Evolutionary conservation across 257 asterid species (phyloP).

Genomic region (Nicotiana sylvestris): DNA sequence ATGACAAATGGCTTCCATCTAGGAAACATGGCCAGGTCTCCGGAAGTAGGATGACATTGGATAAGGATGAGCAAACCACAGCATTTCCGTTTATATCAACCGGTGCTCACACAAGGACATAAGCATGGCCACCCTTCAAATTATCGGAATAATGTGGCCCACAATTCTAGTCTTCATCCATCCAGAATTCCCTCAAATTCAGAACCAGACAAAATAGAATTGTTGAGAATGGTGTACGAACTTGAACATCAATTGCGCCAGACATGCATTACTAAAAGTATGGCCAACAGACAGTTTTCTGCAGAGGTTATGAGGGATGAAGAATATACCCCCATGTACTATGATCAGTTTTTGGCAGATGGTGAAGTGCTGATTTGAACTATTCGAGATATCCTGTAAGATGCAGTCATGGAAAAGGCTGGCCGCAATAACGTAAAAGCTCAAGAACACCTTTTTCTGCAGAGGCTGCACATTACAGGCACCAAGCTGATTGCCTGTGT

Average conservation of each 20-base stretch:
- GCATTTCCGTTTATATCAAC: conserved; percentile 25
- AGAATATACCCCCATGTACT: conserved; percentile 20
- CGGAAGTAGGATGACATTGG: conserved; percentile 29
- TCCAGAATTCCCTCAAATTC: conserved; percentile 33
- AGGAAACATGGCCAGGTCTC: conserved; percentile 15
- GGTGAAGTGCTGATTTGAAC: conserved; percentile 31
- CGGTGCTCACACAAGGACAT: conserved; percentile 26
- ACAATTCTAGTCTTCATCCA: conserved; percentile 32
- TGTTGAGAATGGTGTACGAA: conserved; percentile 63
- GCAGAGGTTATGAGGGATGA: conserved; percentile 19
- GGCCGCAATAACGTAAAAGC: conserved; percentile 27
- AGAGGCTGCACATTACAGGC: conserved; percentile 43
- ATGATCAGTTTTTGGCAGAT: conserved; percentile 26
- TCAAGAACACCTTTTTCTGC: conserved; percentile 57
- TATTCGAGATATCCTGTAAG: conserved; percentile 25
- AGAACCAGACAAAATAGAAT: conserved; percentile 51
- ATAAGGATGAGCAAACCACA: conserved; percentile 24
- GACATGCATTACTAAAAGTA: conserved; percentile 33
- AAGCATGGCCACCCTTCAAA: conserved; percentile 27
- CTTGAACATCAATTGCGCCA: conserved; percentile 68
- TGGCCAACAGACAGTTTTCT: conserved; percentile 21
- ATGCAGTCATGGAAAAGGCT: conserved; percentile 17
- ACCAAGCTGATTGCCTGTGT: conserved; percentile 48
- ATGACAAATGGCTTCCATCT: conserved; percentile 31
- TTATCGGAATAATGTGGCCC: conserved; percentile 25